These are phyloP conservation scores for Solanum tacnaense DNA, from an alignment of 257 asterid species.

Conservation along the genomic window DNA sequence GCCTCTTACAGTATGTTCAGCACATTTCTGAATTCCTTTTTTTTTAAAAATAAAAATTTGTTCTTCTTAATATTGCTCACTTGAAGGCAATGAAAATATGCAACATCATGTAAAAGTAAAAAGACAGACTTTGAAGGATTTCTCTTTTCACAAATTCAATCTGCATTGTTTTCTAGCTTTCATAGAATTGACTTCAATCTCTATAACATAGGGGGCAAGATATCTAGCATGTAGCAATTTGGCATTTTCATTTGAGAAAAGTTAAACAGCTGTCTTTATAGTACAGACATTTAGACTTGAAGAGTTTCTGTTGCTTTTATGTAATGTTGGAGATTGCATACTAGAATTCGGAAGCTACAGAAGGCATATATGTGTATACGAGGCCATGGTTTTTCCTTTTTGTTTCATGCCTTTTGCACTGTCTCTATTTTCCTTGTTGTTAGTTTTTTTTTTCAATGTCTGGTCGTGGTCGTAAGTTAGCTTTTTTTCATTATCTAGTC, in stretches of 20 bases:
- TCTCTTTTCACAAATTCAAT: neutral
- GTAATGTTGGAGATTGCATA: neutral
- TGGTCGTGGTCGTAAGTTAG: neutral
- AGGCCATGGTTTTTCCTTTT: neutral
- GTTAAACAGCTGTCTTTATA: neutral
- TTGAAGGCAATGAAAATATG: neutral
- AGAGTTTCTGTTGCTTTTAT: neutral
- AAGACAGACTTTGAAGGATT: neutral
- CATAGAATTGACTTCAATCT: neutral
- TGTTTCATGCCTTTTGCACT: neutral
- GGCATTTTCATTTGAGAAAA: neutral
- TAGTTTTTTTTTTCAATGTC: neutral
- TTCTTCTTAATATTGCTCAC: neutral
- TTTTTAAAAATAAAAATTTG: neutral
- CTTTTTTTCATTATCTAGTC: neutral
- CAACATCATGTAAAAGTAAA: neutral
- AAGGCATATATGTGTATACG: neutral
- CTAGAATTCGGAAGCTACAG: neutral
- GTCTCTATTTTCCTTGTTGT: neutral
- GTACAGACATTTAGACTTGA: neutral
- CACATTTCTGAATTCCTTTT: neutral
- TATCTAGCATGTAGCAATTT: neutral
- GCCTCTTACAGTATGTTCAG: constrained; percentile 73
- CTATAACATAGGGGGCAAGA: neutral
- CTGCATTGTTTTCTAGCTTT: neutral